phyloP scores from a whole-genome alignment of 2,329 filamentous ascomycete species.

The Teratosphaeria epicoccoides region DNA sequence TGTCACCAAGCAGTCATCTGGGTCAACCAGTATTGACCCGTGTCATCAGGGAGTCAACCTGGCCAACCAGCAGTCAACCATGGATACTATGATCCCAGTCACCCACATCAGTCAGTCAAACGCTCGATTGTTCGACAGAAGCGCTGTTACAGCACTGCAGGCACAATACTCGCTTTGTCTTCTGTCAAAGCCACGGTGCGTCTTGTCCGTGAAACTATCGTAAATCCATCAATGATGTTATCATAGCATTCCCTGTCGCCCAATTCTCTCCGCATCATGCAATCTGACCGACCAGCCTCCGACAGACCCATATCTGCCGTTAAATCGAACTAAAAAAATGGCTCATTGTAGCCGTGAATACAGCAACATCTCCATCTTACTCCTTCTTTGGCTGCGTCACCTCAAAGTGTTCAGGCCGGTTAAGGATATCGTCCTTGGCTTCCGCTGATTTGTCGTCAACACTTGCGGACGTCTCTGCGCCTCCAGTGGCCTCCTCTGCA shows the following conservation, averaged over 20 bases:
- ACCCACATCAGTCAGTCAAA: too few relatives aligned
- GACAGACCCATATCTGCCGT: too few relatives aligned
- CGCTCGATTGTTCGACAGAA: too few relatives aligned
- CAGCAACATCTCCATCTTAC: constrained; percentile 6
- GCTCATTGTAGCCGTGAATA: constrained; percentile 4
- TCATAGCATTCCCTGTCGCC: neutral
- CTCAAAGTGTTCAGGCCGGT: constrained; percentile 16
- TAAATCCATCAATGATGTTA: neutral
- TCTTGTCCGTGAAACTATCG: neutral
- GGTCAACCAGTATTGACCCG: too few relatives aligned
- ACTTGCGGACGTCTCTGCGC: constrained; percentile 3
- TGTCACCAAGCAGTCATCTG: too few relatives aligned
- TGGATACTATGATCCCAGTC: too few relatives aligned
- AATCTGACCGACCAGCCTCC: too few relatives aligned
- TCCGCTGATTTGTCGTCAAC: neutral
- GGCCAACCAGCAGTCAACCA: too few relatives aligned
- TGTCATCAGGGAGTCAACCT: too few relatives aligned
- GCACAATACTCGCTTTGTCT: neutral
- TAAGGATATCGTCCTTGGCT: constrained; percentile 6
- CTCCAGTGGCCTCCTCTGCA: constrained; percentile 7
- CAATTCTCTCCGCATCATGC: neutral
- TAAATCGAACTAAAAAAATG: neutral
- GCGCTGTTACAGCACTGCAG: neutral
- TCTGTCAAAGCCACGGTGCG: neutral
- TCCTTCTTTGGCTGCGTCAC: constrained; percentile 12